Percentiles rank a stretch among this genome's conserved stretches.
These are phyloP conservation scores for Picochlorum sp. DNA, from an alignment of 139 green algal species.

Conservation along the genomic window DNA sequence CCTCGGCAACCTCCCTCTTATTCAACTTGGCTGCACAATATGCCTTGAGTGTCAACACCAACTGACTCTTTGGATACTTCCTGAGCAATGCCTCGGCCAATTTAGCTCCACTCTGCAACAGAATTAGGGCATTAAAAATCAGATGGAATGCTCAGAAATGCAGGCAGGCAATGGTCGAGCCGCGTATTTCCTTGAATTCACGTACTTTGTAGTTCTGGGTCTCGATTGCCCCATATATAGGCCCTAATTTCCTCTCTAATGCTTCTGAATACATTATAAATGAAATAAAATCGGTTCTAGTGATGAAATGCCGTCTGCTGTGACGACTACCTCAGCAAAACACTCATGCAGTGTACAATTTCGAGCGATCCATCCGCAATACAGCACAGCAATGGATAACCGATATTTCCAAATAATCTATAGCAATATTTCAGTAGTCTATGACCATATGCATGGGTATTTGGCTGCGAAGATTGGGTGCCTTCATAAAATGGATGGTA, in stretches of 20 bases:
- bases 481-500: too few species aligned
- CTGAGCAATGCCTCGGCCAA: constrained; percentile 43
- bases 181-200: background rate
- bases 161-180: too few species aligned
- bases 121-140: too few species aligned
- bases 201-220: constrained; percentile 60
- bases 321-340: background rate
- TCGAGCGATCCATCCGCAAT: too few species aligned
- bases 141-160: too few species aligned
- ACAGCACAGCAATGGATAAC: too few species aligned
- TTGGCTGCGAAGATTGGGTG: too few species aligned
- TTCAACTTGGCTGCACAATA: constrained; percentile 39
- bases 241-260: constrained; percentile 49
- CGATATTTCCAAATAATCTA: too few species aligned
- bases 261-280: constrained; percentile 26
- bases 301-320: background rate
- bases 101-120: constrained; percentile 56
- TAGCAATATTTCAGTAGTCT: too few species aligned
- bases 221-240: constrained; percentile 74
- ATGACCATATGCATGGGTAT: too few species aligned
- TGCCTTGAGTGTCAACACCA: constrained; percentile 51
- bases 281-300: background rate
- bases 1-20: constrained; percentile 35
- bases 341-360: background rate
- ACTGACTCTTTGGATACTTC: constrained; percentile 48